Conservation (phyloP, 2,329 filamentous ascomycete species). For the Fusarium pseudograminearum region DNA sequence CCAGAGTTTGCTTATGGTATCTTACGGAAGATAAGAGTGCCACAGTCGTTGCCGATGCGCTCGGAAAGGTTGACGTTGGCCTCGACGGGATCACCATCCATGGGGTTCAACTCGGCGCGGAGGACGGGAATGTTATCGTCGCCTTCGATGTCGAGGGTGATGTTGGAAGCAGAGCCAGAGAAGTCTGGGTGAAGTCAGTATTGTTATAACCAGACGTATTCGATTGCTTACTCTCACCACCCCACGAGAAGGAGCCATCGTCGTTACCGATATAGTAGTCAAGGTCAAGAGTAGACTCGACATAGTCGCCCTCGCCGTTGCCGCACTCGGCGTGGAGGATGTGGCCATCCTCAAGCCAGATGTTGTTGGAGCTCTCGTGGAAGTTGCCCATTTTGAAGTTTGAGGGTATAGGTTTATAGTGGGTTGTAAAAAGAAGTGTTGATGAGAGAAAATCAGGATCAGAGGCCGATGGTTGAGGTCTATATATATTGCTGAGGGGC, state of each 20-base stretch:
- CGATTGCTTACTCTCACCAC: conserved; percentile 47
- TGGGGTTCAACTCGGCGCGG: conserved; percentile 59
- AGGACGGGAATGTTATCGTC: conserved; percentile 64
- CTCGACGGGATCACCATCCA: conserved; percentile 56
- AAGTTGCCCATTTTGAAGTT: conserved; percentile 54
- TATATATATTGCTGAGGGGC: conserved; percentile 13
- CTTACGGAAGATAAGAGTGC: conserved; percentile 48
- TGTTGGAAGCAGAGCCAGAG: conserved; percentile 58
- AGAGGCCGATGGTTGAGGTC: not conserved
- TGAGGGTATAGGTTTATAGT: not conserved
- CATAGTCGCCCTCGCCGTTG: conserved; percentile 57
- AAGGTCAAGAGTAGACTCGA: conserved; percentile 62
- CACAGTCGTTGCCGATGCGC: conserved; percentile 65
- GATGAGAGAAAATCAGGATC: not conserved
- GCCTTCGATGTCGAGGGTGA: conserved; percentile 64
- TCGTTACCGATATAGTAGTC: conserved; percentile 64
- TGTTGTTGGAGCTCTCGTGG: conserved; percentile 60
- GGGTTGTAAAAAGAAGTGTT: not conserved
- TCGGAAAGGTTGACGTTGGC: conserved; percentile 68
- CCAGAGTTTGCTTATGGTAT: accelerated
- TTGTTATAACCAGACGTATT: not conserved
- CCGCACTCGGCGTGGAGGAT: conserved; percentile 60
- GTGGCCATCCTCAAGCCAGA: conserved; percentile 63
- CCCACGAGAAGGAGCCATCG: conserved; percentile 63
- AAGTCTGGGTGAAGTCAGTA: conserved; percentile 52